Base-by-base conservation (phyloP, 768 basidiomycete species). In the Lentinula guzmanii region DNA sequence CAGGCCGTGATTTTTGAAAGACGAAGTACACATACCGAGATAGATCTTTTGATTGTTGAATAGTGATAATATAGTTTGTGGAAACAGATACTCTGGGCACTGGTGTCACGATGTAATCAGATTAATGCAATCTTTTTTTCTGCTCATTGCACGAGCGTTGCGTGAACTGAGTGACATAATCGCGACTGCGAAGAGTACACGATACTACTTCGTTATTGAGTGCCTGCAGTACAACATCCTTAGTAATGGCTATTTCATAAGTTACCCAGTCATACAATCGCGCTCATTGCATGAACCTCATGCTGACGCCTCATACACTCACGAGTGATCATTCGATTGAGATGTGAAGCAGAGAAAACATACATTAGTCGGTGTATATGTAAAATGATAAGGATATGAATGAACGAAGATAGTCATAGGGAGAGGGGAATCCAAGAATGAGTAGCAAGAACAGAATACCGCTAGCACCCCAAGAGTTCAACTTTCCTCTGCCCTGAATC, bases 401-500 rank as follows among this genome's bases (percentile, higher is more conserved):
- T 21, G 21, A 48, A 48, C 37, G n/a, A 24, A 48, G 18, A 48
- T 48, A 24, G 46, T n/a, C 0, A 11, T 48, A 48, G 21, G 18
- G 18, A 21, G 46, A 9, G 21, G 21, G 3, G 21, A 9, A 48
- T 6, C 42, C n/a, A n/a, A 43, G n/a, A 0, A 43, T 28, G n/a
- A n/a, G 16, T 6, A 43, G n/a, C 6, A 16, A 43, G 15, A 6
- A 16, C 39, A 41, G 39, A 9, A 48, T 9, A 28, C 9, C 46
- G 4, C 6, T 6, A 24, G 16, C 46, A 48, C 21, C 21, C 51
- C 55, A 9, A 21, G 4, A 15, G 6, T 16, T 56, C 41, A 56
- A 56, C 55, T 79, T 50, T 84, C 84, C 60, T 86, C 85, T 55
- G 74, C 71, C 61, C 84, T 78, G 70, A 79, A 84, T 35, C 85